Conservation (phyloP, 495 filamentous ascomycete species). For the Chaetomidium leptoderma region DNA sequence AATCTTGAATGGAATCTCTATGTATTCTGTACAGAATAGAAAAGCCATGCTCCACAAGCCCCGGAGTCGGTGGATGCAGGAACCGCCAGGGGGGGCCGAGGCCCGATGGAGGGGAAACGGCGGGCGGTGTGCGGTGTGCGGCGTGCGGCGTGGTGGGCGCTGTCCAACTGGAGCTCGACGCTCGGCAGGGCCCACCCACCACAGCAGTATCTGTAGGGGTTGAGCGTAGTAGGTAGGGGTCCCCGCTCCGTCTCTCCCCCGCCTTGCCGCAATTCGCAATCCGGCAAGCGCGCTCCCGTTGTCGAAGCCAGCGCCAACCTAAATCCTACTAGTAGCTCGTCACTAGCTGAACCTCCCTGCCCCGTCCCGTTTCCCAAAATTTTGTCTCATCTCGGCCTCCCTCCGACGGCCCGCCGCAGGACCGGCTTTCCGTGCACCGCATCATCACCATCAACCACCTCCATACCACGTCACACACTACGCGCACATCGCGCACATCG, state of each 20-base stretch:
- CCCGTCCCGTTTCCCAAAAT: neutral
- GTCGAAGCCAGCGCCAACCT: neutral
- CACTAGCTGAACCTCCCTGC: neutral
- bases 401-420: slow-evolving; percentile 15
- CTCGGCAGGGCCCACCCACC: too few relatives aligned
- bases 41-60: neutral
- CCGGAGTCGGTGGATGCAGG: too few relatives aligned
- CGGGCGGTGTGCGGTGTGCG: neutral
- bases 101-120: too few relatives aligned
- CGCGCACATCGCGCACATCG: too few relatives aligned
- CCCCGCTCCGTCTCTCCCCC: slow-evolving; percentile 10
- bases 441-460: too few relatives aligned
- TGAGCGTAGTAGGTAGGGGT: slow-evolving; percentile 4
- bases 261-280: slow-evolving; percentile 11
- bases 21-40: too few relatives aligned
- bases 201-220: too few relatives aligned
- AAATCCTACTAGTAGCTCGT: neutral
- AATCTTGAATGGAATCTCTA: neutral
- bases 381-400: neutral
- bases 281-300: slow-evolving; percentile 2
- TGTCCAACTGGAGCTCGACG: neutral
- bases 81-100: neutral
- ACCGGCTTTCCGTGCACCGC: slow-evolving; percentile 8
- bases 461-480: neutral
- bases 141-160: neutral